Percentiles rank a stretch among this genome's conserved stretches.
phyloP scores from a whole-genome alignment of 805 yeast species.

The Hanseniaspora pseudoguilliermondii region DNA sequence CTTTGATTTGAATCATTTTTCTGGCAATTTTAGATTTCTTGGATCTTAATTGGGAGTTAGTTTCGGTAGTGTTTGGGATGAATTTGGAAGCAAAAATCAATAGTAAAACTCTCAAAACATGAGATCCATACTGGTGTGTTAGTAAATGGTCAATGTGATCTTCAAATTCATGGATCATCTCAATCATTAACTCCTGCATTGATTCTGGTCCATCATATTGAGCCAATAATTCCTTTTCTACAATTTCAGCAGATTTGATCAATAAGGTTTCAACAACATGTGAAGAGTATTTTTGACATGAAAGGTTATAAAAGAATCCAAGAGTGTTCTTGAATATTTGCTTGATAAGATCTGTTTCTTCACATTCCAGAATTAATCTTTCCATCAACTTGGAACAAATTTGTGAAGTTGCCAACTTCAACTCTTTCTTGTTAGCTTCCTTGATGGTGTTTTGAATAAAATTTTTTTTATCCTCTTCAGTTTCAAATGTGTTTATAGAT shows the following conservation, averaged over 20 bases:
- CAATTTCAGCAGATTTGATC: slow-evolving; percentile 57
- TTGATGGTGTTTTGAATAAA: slow-evolving; percentile 69
- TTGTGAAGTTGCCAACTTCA: slow-evolving; percentile 85
- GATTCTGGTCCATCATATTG: slow-evolving; percentile 33
- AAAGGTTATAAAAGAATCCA: slow-evolving; percentile 62
- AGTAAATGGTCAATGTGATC: slow-evolving; percentile 50
- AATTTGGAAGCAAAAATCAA: slow-evolving; percentile 65
- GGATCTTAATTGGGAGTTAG: slow-evolving; percentile 64
- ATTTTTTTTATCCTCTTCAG: slow-evolving; percentile 56
- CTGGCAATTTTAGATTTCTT: slow-evolving; percentile 80
- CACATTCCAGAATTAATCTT: slow-evolving; percentile 58
- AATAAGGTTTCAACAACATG: slow-evolving; percentile 84
- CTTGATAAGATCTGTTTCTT: slow-evolving; percentile 47
- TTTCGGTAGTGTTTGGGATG: slow-evolving; percentile 56
- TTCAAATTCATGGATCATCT: slow-evolving; percentile 53
- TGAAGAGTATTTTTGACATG: slow-evolving; percentile 82
- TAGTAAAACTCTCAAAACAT: slow-evolving; percentile 61
- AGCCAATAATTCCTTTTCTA: slow-evolving; percentile 56
- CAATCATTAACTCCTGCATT: slow-evolving; percentile 53
- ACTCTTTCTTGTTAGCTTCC: slow-evolving; percentile 78
- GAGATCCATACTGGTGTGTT: slow-evolving; percentile 74
- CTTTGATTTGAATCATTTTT: slow-evolving; percentile 81
- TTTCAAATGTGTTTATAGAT: slow-evolving; percentile 61
- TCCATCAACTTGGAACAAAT: slow-evolving; percentile 89
- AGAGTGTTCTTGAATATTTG: slow-evolving; percentile 51